A percentile compares a stretch with the other conserved stretches of the same genome.
Evolutionary conservation across 1,139 yeast species (phyloP).

Genomic region (Debaryomycetaceae sp.): DNA sequence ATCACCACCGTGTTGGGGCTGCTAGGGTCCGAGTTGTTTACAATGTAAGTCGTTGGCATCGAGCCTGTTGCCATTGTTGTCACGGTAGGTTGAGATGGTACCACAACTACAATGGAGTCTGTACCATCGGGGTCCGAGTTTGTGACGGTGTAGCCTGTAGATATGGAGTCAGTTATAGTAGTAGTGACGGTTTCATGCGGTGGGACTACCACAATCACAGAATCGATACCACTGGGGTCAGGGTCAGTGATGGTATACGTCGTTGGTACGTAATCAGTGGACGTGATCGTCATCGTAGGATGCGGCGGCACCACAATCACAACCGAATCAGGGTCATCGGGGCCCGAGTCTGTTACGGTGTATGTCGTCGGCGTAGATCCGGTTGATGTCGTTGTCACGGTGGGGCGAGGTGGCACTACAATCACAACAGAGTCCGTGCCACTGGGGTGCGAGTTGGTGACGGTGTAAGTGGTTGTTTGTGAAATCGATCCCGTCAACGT

Average conservation of each 20-base stretch:
- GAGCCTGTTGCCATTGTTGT: no score
- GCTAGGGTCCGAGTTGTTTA: no score
- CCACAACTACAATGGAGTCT: conserved; percentile 5
- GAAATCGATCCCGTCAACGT: no score
- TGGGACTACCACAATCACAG: conserved; percentile 3
- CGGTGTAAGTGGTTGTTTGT: no score
- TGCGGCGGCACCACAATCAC: conserved; percentile 5
- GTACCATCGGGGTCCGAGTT: conserved; percentile 2
- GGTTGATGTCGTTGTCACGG: conserved; percentile 6
- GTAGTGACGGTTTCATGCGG: conserved; percentile 6
- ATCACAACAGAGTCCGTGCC: no score
- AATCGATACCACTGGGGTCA: conserved; percentile 4
- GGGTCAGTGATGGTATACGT: conserved; percentile 5
- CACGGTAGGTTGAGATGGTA: no score
- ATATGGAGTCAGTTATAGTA: conserved; percentile 3
- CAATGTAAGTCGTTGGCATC: no score
- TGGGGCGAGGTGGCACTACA: no score
- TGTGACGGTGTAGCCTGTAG: conserved; percentile 3
- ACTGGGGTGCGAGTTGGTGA: no score
- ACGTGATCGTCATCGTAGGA: conserved; percentile 6
- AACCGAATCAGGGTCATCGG: conserved; percentile 5
- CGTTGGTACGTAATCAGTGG: conserved; percentile 3
- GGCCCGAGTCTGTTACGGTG: conserved; percentile 4
- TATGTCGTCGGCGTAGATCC: conserved; percentile 4
- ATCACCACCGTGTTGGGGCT: no score